phyloP scores from a whole-genome alignment of 2,329 filamentous ascomycete species.

The Colletotrichum liaoningense region DNA sequence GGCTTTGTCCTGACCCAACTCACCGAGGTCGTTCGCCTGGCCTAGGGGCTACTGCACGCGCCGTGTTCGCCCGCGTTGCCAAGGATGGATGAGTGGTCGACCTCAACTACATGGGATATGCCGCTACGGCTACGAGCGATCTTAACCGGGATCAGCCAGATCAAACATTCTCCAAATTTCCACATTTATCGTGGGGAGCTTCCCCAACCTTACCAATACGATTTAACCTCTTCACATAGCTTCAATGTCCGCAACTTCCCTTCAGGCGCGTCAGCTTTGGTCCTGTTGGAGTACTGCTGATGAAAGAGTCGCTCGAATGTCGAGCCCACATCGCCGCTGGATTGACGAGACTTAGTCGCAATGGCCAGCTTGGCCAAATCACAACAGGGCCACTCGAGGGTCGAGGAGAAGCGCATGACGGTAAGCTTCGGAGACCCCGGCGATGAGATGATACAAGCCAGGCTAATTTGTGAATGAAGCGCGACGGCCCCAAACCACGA shows the following conservation, averaged over 20 bases:
- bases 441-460: background rate
- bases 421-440: background rate
- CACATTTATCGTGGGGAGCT: background rate
- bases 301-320: background rate
- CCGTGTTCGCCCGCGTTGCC: background rate
- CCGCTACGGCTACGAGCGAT: background rate
- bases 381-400: background rate
- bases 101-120: background rate
- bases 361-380: conserved; percentile 25
- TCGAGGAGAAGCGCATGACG: conserved; percentile 14
- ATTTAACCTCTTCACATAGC: background rate
- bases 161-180: conserved; percentile 9
- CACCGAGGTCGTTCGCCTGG: background rate
- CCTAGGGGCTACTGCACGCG: background rate
- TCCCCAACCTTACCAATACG: background rate
- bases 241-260: background rate
- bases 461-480: background rate
- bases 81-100: background rate
- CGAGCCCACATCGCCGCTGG: background rate
- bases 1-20: background rate
- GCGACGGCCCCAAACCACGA: background rate
- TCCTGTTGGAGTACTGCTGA: background rate
- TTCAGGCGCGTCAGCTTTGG: background rate
- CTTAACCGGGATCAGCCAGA: background rate
- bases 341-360: conserved; percentile 4